Evolutionary conservation across 2,329 filamentous ascomycete genomes (phyloP), one percentile per base, ranked within the genome.

Genomic region (Calonectria leucothoes): DNA sequence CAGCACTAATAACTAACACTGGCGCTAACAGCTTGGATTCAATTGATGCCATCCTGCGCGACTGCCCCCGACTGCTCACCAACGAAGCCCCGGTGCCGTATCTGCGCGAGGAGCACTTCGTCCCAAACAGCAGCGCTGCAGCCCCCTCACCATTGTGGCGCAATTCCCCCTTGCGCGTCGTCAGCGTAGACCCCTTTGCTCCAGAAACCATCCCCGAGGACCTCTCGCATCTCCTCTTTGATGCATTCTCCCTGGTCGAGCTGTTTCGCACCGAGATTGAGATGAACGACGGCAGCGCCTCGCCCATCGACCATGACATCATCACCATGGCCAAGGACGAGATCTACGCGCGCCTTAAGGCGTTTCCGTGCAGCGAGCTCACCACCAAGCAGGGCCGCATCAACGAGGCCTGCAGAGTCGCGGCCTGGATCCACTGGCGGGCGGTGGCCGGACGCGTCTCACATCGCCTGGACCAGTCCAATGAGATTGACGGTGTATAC

Each of bases 11-110:
- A 12, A 15, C 29, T 61, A 33, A 57, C 49, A 12, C 20, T 52
- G 23, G 35, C 55, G 42, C 64, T 37, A 51, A 55, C 59, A 69
- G 66, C 27, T 23, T 69, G n/a, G 66, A 69, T 48, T 33, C 66
- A n/a, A 69, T 69, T 10, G 66, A 69, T 42, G 66, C 66, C 31
- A 69, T 69, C 29, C 66, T 69, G 5, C 66, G 66, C 27, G 66
- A 69, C 14, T 61, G 66, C 39, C 66, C 66, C 11, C 66, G 57
- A 17, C 55, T 61, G n/a, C 66, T 69, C 27, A 45, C 37, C n/a
- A 61, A 33, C n/a, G 52, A 69, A 6, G 29, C 52, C 25, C 66
- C 66, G n/a, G 39, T 61, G 3, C 55, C 57, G 2, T 59, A 31
- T 3, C 55, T 69, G 27, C 66, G 55, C 12, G 57, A 61, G 20